A percentile compares a stretch with the other conserved stretches of the same genome.
These are phyloP conservation scores for Corynespora cassiicola DNA, from an alignment of 2,329 filamentous ascomycete species.

Conservation along the genomic window DNA sequence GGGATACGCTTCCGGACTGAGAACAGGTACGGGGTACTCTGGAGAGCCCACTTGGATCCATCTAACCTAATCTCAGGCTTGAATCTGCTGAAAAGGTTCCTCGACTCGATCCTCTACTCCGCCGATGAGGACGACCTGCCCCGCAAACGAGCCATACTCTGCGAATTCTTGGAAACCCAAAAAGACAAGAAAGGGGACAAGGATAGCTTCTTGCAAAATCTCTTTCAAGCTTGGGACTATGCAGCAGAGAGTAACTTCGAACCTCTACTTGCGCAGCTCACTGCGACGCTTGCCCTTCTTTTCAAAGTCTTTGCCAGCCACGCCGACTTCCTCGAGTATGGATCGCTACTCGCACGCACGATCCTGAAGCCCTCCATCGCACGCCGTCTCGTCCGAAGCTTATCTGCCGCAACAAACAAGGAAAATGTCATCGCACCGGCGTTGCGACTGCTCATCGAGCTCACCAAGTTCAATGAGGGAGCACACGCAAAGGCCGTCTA, in stretches of 20 bases:
- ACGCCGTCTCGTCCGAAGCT: slow-evolving; percentile 78
- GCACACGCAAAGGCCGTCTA: slow-evolving; percentile 79
- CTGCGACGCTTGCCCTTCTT: slow-evolving; percentile 81
- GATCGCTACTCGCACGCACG: slow-evolving; percentile 79
- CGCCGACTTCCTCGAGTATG: slow-evolving; percentile 76
- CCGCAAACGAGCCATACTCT: slow-evolving; percentile 65
- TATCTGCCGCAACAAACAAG: slow-evolving; percentile 81
- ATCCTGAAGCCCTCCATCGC: slow-evolving; percentile 81
- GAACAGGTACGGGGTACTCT: slow-evolving; percentile 28
- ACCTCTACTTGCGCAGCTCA: slow-evolving; percentile 77
- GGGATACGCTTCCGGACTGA: slow-evolving; percentile 33
- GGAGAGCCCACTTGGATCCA: neutral
- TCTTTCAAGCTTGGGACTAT: slow-evolving; percentile 89
- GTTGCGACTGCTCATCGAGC: slow-evolving; percentile 82
- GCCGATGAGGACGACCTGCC: slow-evolving; percentile 56
- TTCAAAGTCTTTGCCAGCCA: slow-evolving; percentile 78
- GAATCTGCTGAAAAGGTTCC: slow-evolving; percentile 72
- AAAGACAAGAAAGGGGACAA: slow-evolving; percentile 60
- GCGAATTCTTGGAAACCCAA: slow-evolving; percentile 71
- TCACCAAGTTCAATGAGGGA: slow-evolving; percentile 86
- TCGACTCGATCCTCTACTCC: slow-evolving; percentile 68
- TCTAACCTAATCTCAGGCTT: slow-evolving; percentile 59
- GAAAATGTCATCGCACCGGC: slow-evolving; percentile 90
- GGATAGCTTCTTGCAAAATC: slow-evolving; percentile 70
- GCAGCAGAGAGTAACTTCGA: slow-evolving; percentile 82